These are phyloP conservation scores for Protomyces inundatus DNA, from an alignment of 1,139 yeast species.

Conservation along the genomic window DNA sequence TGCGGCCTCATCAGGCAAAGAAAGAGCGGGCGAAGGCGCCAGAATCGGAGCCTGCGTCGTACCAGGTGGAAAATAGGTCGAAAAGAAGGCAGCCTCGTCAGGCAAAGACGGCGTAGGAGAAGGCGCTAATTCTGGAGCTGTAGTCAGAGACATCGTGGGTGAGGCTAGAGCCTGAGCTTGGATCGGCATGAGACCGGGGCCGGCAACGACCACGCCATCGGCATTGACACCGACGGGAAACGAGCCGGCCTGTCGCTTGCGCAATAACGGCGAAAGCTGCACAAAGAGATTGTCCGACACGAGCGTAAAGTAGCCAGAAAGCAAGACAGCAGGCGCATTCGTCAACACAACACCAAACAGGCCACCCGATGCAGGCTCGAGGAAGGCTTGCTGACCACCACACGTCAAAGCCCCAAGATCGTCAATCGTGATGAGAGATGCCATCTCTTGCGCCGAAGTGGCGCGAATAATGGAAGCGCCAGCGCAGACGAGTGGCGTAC, in stretches of 20 bases:
- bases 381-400: not conserved
- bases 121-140: too few species aligned
- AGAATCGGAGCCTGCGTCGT: too few species aligned
- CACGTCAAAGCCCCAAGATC: not conserved
- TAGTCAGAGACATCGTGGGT: too few species aligned
- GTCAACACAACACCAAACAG: not conserved
- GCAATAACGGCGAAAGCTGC: not conserved
- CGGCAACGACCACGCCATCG: not conserved
- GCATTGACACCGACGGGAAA: not conserved
- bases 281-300: not conserved
- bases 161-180: too few species aligned
- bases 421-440: not conserved
- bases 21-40: too few species aligned
- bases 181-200: not conserved
- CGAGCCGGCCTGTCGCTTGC: not conserved
- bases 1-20: too few species aligned
- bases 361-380: not conserved
- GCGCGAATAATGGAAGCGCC: not conserved
- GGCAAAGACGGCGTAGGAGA: too few species aligned
- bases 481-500: not conserved
- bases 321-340: not conserved
- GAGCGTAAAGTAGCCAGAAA: not conserved
- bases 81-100: too few species aligned
- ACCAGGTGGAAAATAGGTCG: too few species aligned
- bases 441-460: not conserved